Percentiles rank a stretch among this genome's conserved stretches.
Evolutionary conservation across 495 filamentous ascomycete genomes (phyloP).

Genomic region (Aspergillus cavernicola): DNA sequence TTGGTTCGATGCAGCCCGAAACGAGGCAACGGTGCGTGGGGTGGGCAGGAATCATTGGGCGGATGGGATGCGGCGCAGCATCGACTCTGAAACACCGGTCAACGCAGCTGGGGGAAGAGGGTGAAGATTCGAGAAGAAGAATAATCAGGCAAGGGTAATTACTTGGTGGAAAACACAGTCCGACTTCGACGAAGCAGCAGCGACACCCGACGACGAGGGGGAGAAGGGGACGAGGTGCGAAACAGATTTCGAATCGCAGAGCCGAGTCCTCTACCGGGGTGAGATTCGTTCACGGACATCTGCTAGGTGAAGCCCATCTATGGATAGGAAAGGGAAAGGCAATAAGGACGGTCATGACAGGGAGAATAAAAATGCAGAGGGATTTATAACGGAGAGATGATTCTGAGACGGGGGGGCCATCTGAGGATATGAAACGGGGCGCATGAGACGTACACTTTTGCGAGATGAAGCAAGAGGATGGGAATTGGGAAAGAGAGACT

Average conservation of each 20-base stretch:
- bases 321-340: constrained; percentile 5
- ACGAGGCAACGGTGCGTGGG: background rate
- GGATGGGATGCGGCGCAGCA: background rate
- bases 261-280: constrained; percentile 36
- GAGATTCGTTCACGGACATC: constrained; percentile 41
- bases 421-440: constrained; percentile 21
- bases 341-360: constrained; percentile 22
- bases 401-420: constrained; percentile 21
- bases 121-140: background rate
- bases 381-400: constrained; percentile 9
- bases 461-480: background rate
- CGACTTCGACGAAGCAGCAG: constrained; percentile 40
- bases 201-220: constrained; percentile 32
- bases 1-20: background rate
- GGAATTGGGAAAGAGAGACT: background rate
- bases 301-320: constrained; percentile 33
- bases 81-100: constrained; percentile 5
- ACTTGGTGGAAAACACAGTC: constrained; percentile 39
- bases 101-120: background rate
- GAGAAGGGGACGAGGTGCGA: constrained; percentile 30
- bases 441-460: constrained; percentile 29
- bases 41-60: constrained; percentile 1
- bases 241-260: constrained; percentile 34
- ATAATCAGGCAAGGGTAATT: constrained; percentile 21
- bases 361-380: constrained; percentile 5